These are phyloP conservation scores for Aspergillus ustus DNA, from an alignment of 2,329 filamentous ascomycete species.

Conservation along the genomic window DNA sequence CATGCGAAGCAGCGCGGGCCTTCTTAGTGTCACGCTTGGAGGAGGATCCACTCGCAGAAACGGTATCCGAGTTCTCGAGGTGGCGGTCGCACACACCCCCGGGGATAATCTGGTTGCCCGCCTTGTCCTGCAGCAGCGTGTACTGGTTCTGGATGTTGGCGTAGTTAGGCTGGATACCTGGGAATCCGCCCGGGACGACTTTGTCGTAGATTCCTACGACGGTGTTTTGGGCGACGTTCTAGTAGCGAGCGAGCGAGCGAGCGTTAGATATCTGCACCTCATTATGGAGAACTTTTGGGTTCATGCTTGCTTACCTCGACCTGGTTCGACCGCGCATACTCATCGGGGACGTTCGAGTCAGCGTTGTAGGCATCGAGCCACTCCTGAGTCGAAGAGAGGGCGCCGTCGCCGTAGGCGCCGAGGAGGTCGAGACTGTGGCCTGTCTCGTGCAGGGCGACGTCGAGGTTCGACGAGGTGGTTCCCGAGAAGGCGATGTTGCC, in stretches of 20 bases:
- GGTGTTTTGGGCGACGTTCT: constrained; percentile 19
- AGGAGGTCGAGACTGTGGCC: constrained; percentile 13
- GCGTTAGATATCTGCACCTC: background rate
- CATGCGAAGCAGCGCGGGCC: background rate
- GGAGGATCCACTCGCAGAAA: background rate
- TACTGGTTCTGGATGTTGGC: constrained; percentile 13
- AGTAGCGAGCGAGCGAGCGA: too few relatives aligned
- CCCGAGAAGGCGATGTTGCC: constrained; percentile 14
- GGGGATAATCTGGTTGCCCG: constrained; percentile 7
- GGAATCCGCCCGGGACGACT: constrained; percentile 6
- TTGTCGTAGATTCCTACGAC: constrained; percentile 13
- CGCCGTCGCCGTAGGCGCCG: constrained; percentile 4
- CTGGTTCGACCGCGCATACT: constrained; percentile 12
- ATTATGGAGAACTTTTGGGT: background rate
- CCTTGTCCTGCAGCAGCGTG: constrained; percentile 2
- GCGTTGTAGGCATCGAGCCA: constrained; percentile 11
- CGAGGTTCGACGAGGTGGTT: constrained; percentile 1
- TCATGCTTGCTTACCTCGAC: background rate
- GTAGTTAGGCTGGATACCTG: constrained; percentile 7
- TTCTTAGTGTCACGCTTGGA: background rate
- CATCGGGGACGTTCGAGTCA: constrained; percentile 10
- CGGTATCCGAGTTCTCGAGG: constrained; percentile 10
- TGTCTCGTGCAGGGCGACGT: constrained; percentile 14
- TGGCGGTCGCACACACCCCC: constrained; percentile 14
- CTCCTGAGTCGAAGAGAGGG: constrained; percentile 7